Evolutionary conservation across 225 moss, liverwort and hornwort genomes (phyloP), one percentile per base, ranked within the genome.

Genomic region (Pseudoscleropodium purum): DNA sequence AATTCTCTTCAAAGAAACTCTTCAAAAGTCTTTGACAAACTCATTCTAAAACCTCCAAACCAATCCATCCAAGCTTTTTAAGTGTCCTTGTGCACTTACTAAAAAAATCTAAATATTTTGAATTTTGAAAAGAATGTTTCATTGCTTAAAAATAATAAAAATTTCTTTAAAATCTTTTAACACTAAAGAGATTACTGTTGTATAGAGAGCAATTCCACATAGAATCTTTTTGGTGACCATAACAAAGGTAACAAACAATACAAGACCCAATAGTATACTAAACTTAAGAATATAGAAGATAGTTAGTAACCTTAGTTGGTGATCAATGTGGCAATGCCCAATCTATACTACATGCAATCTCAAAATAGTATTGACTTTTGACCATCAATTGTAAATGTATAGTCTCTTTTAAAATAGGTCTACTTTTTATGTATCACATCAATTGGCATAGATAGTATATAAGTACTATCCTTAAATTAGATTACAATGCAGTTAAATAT

Each of bases 101-200:
- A 1, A 67, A 67, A 36, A 67, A 10, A 5, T 36, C 19, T 10
- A 36, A 66, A 66, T 18, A 67, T 19, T 36, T 36, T 31, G 5
- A 52, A 45, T 45, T 45, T 15, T 52, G 15, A 15, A 67, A 67
- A 67, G 5, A 67, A 36, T 11, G 0, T 36, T 36, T 36, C 67
- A 67, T 37, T 68, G 21, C 12, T 68, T 37, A 6, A 6, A 37
- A 68, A 68, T 21, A 37, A 21, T 68, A 15, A 68, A 37, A 68
- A 21, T 4, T 37, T 37, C 11, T 0, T 12, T 1, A 10, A 68
- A 37, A 37, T 19, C 36, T 67, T 68, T 68, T 21, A 37, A 68
- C 2, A 68, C 6, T 37, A 21, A 37, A 37, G 2, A 68, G 5
- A 37, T 9, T 37, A 36, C 20, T 3, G 0, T 4, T 2, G 0